Evolutionary conservation across 495 filamentous ascomycete species (phyloP).

Genomic region (Daldinia caldariorum): DNA sequence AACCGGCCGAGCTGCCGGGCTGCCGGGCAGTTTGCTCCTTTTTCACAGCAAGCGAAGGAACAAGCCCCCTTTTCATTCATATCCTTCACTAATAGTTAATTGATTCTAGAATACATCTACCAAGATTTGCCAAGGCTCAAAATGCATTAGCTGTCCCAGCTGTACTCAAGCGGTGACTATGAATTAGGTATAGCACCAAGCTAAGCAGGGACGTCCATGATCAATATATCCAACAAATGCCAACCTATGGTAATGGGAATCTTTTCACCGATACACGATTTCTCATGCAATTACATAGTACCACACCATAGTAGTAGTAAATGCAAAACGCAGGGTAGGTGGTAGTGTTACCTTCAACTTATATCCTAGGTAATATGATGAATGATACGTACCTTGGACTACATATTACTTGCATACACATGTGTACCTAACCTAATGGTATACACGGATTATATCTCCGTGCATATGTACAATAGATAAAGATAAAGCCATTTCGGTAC

Average conservation of each 20-base stretch:
- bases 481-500: no score
- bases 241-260: neutral
- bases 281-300: neutral
- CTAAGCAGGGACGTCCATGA: constrained; percentile 3
- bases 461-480: no score
- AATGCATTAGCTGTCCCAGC: neutral
- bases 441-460: no score
- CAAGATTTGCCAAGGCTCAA: neutral
- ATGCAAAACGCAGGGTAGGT: no score
- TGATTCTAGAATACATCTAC: neutral
- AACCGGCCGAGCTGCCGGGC: no score
- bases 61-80: neutral
- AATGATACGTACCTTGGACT: no score
- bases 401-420: no score
- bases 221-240: neutral
- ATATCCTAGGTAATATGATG: no score
- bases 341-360: no score
- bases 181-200: constrained; percentile 5
- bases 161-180: constrained; percentile 7
- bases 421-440: no score
- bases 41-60: neutral
- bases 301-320: neutral
- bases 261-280: neutral
- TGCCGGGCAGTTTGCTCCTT: neutral
- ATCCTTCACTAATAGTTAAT: neutral